Evolutionary conservation across 345 rosid species (phyloP).

Genomic region (Isatis tinctoria): DNA sequence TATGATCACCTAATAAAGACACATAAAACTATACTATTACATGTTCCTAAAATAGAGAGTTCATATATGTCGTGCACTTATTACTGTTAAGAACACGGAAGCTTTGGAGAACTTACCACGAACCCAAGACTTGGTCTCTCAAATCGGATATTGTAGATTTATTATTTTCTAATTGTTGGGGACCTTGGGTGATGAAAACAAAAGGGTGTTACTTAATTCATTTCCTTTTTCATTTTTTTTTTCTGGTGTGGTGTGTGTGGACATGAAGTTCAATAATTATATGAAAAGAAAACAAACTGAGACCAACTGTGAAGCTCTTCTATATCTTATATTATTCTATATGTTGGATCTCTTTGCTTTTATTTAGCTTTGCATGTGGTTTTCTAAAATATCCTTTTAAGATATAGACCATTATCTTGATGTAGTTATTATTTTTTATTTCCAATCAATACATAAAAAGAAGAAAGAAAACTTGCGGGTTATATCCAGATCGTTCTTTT

Average conservation of each 20-base stretch:
- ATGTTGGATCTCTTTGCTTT: conserved; percentile 16
- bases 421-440: not conserved
- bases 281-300: not conserved
- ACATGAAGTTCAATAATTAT: conserved; percentile 18
- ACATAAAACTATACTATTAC: not conserved
- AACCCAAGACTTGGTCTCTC: not conserved
- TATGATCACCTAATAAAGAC: not conserved
- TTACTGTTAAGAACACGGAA: not conserved
- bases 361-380: conserved; percentile 20
- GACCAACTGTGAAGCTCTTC: conserved; percentile 15
- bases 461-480: not conserved
- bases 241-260: not conserved
- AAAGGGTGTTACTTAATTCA: not conserved
- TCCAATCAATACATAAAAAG: not conserved
- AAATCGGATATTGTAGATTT: not conserved
- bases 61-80: not conserved
- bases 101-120: not conserved
- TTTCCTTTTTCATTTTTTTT: not conserved
- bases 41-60: not conserved
- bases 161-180: not conserved
- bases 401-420: not conserved
- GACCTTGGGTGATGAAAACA: not conserved
- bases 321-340: not conserved
- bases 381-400: not conserved
- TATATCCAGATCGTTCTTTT: not conserved